Conservation (phyloP, 306 rosid genomes). For the Trichosanthes cucumerina region DNA sequence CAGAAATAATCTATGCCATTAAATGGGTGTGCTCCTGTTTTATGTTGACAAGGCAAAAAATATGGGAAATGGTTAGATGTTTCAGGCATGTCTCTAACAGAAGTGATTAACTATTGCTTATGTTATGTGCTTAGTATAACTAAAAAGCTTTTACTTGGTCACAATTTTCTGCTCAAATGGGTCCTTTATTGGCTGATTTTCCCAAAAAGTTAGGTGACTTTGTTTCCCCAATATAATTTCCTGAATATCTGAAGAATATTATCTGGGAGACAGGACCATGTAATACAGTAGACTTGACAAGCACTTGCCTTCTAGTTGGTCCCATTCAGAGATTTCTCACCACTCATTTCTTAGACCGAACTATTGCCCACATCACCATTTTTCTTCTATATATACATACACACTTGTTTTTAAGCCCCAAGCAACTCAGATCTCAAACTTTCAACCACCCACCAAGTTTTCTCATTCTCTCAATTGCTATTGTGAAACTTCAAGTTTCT, state of each 20-base stretch:
- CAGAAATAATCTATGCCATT: conserved; percentile 5
- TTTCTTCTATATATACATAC: neutral
- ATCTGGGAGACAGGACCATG: conserved; percentile 5
- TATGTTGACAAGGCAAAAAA: neutral
- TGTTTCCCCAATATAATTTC: neutral
- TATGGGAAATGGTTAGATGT: neutral
- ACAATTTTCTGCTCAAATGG: neutral
- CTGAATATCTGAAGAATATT: neutral
- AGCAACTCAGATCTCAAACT: conserved; percentile 2
- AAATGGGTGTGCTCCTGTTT: neutral
- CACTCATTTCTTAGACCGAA: neutral
- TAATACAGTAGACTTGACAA: conserved; percentile 3
- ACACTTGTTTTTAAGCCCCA: neutral
- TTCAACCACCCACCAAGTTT: neutral
- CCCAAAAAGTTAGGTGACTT: neutral
- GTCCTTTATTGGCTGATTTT: neutral
- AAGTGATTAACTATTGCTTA: neutral
- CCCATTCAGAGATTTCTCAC: neutral
- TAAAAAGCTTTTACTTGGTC: neutral
- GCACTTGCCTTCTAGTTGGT: neutral
- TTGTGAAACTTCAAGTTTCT: neutral
- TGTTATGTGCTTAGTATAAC: neutral
- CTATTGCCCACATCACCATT: neutral
- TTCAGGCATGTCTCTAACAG: neutral
- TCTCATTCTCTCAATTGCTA: conserved; percentile 4